Evolutionary conservation across 106 monocot genomes (phyloP), one percentile per base, ranked within the genome.

Genomic region (Dendrobium huoshanense): DNA sequence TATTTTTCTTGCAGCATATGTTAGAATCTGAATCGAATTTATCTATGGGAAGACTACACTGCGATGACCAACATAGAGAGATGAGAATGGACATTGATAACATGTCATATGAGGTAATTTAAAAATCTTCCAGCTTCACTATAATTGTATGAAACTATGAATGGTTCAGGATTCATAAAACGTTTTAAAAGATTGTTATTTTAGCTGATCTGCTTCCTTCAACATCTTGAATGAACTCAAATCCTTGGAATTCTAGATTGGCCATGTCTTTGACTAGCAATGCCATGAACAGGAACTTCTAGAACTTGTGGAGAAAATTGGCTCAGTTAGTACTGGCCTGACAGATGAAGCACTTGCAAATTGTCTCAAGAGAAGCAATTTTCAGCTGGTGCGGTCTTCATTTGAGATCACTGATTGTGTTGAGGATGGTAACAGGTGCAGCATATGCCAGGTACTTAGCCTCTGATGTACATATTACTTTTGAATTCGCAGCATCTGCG

Each of bases 31-130:
- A 91, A 58, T 81, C 81, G 1, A 85, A 83, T 9, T 58, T 90
- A 18, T 78, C 70, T 13, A 13, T 51, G 51, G 51, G 16, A 51
- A 51, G 51, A 51, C 13, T 51, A 13, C 10, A 51, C 59, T 86
- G 80, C 54, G 59, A 83, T 29, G 94, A 95, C 81, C 88, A 85
- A 75, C 84, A 95, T 67, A 82, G 88, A 64, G 90, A 88, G 10
- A 85, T 92, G 92, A 88, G 94, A 88, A 80, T 95, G 94, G 92
- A 95, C 79, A 92, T 95, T 68, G 94, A 95, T 68, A 85, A 88
- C 55, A 95, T 95, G 94, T 88, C 86, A 40, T 89, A 89, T 67
- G 89, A 89, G 89, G 89, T 89, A 70, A 74, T 17, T 74, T 74
- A 15, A 20, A 6, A 43, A 20, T 37, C 15, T 40, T 72, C 37